Conservation (phyloP, 2,329 filamentous ascomycete species). For the Elsinoe australis region DNA sequence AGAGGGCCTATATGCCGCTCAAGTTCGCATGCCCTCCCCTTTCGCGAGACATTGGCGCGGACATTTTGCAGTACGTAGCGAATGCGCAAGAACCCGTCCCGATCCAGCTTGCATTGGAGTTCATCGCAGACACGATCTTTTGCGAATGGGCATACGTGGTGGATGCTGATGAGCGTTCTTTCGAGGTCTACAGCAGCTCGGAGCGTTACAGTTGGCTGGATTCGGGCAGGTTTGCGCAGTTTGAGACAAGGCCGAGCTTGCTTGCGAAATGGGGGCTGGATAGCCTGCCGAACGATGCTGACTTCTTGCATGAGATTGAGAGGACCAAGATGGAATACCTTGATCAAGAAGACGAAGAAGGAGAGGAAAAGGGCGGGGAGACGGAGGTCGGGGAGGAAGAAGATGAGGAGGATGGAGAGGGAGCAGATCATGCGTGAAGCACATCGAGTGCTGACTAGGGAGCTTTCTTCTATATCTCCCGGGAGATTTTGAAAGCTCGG, state of each 20-base stretch:
- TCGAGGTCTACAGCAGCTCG: conserved; percentile 20
- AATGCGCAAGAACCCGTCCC: background rate
- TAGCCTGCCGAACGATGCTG: background rate
- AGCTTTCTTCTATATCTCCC: no score
- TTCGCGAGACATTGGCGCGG: conserved; percentile 17
- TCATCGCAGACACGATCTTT: conserved; percentile 22
- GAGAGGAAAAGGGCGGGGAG: background rate
- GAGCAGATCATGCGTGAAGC: no score
- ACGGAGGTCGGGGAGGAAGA: background rate
- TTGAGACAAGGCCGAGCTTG: background rate
- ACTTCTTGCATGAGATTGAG: background rate
- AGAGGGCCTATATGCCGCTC: background rate
- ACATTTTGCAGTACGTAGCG: background rate
- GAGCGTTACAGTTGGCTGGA: background rate
- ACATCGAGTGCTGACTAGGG: no score
- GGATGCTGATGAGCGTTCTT: conserved; percentile 23
- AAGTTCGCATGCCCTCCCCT: background rate
- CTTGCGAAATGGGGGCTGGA: background rate
- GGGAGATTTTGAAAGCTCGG: no score
- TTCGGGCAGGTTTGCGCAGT: background rate
- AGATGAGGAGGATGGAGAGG: background rate
- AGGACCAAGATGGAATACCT: background rate
- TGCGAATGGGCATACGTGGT: conserved; percentile 28
- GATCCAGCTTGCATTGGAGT: conserved; percentile 21
- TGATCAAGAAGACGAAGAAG: background rate